Evolutionary conservation across 2,329 filamentous ascomycete genomes (phyloP).

Genomic region (Epichloe coenophiala): DNA sequence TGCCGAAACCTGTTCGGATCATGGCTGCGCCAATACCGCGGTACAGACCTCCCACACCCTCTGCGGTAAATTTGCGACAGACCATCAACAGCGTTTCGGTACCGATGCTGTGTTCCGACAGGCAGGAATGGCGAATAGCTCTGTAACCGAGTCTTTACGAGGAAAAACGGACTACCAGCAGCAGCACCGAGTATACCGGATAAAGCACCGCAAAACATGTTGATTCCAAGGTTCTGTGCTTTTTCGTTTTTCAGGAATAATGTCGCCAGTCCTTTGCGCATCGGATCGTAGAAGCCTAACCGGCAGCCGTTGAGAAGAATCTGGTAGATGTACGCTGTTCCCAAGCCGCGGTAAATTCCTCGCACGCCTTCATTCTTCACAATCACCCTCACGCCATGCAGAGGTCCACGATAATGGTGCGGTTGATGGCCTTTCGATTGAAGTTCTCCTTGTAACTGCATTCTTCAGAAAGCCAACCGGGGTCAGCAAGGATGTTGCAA

Average conservation of each 20-base stretch:
- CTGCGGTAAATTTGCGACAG: slow-evolving; percentile 65
- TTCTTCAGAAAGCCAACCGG: slow-evolving; percentile 31
- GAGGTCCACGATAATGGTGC: slow-evolving; percentile 77
- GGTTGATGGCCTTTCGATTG: slow-evolving; percentile 75
- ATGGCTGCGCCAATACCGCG: slow-evolving; percentile 85
- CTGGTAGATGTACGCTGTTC: slow-evolving; percentile 92
- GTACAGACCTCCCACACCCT: slow-evolving; percentile 75
- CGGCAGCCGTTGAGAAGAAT: slow-evolving; percentile 92
- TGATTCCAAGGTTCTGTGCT: slow-evolving; percentile 77
- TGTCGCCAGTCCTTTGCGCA: slow-evolving; percentile 58
- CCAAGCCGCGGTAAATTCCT: slow-evolving; percentile 79
- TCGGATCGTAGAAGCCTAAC: slow-evolving; percentile 92
- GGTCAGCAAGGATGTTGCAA: not conserved
- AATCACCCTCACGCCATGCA: slow-evolving; percentile 86
- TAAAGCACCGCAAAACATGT: slow-evolving; percentile 81
- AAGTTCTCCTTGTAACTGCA: slow-evolving; percentile 94
- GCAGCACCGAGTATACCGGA: slow-evolving; percentile 86
- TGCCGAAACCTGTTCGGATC: slow-evolving; percentile 91
- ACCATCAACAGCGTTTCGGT: slow-evolving; percentile 75
- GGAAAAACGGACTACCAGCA: slow-evolving; percentile 92
- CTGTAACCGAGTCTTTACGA: slow-evolving; percentile 92
- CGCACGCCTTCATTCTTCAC: slow-evolving; percentile 75
- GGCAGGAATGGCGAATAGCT: slow-evolving; percentile 86
- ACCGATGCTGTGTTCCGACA: slow-evolving; percentile 92
- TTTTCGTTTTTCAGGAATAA: slow-evolving; percentile 57